phyloP scores from a whole-genome alignment of 1,284 basidiomycete species.

The Melampsora abietis-canadensis region DNA sequence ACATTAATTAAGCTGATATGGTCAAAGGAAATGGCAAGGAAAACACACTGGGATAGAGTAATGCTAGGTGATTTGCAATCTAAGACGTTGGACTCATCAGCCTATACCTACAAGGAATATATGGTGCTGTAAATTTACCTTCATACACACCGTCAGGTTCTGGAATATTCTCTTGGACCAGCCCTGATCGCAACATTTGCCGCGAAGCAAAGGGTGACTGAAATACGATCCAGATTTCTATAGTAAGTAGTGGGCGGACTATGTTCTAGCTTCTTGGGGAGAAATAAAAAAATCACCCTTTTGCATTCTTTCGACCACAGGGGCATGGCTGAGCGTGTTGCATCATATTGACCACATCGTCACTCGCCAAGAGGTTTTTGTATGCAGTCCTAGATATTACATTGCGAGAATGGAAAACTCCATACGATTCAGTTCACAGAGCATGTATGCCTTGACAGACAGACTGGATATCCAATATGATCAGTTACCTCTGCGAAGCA shows the following conservation, averaged over 20 bases:
- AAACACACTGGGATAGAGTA: slow-evolving; percentile 27
- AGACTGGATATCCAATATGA: too few relatives aligned
- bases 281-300: slow-evolving; percentile 6
- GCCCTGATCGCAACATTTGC: slow-evolving; percentile 31
- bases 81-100: not conserved
- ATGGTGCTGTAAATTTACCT: not conserved
- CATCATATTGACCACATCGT: slow-evolving; percentile 37
- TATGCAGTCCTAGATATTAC: slow-evolving; percentile 20
- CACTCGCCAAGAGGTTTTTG: slow-evolving; percentile 21
- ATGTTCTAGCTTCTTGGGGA: not conserved
- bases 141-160: slow-evolving; percentile 23
- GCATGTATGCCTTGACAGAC: too few relatives aligned
- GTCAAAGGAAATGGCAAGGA: not conserved
- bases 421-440: too few relatives aligned
- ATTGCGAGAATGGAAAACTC: not conserved
- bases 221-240: not conserved
- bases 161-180: slow-evolving; percentile 33
- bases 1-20: not conserved
- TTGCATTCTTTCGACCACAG: slow-evolving; percentile 6
- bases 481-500: slow-evolving; percentile 11
- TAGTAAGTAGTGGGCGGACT: not conserved
- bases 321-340: slow-evolving; percentile 23
- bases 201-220: slow-evolving; percentile 9
- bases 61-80: slow-evolving; percentile 35
- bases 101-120: not conserved